Percentiles rank a stretch among this genome's conserved stretches.
phyloP scores from a whole-genome alignment of 495 filamentous ascomycete genomes.

The Podospora pseudopauciseta region DNA sequence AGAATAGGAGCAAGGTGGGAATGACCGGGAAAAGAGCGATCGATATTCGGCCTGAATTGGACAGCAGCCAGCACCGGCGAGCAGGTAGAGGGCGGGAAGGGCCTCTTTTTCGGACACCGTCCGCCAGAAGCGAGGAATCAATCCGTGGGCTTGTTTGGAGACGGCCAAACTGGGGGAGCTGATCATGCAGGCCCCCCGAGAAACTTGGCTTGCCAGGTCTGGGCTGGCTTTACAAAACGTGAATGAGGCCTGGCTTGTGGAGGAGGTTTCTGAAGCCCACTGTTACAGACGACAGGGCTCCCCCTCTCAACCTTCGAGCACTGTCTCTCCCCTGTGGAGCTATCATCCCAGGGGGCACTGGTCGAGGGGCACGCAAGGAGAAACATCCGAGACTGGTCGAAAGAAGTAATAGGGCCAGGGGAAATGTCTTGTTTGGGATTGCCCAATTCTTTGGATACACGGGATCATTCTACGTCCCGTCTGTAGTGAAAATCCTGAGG shows the following conservation, averaged over 20 bases:
- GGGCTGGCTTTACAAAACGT: constrained; percentile 28
- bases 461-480: background rate
- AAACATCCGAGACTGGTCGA: constrained; percentile 16
- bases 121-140: constrained; percentile 3
- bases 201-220: constrained; percentile 24
- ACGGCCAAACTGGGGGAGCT: constrained; percentile 25
- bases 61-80: background rate
- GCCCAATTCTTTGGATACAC: background rate
- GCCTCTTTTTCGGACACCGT: background rate
- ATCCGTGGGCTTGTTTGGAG: constrained; percentile 24
- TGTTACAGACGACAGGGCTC: constrained; percentile 17
- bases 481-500: background rate
- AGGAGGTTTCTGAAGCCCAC: constrained; percentile 7
- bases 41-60: background rate
- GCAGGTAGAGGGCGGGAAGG: background rate
- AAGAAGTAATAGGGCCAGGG: background rate
- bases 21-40: constrained; percentile 15
- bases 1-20: constrained; percentile 2
- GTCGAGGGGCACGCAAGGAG: constrained; percentile 2
- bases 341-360: constrained; percentile 1
- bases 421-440: constrained; percentile 4
- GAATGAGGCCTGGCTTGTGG: constrained; percentile 22
- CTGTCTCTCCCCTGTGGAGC: constrained; percentile 5
- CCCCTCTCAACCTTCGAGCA: constrained; percentile 4
- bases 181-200: constrained; percentile 34